These are phyloP conservation scores for Cyclotella cryptica DNA, from an alignment of 108 stramenopile genomes.

Conservation along the genomic window DNA sequence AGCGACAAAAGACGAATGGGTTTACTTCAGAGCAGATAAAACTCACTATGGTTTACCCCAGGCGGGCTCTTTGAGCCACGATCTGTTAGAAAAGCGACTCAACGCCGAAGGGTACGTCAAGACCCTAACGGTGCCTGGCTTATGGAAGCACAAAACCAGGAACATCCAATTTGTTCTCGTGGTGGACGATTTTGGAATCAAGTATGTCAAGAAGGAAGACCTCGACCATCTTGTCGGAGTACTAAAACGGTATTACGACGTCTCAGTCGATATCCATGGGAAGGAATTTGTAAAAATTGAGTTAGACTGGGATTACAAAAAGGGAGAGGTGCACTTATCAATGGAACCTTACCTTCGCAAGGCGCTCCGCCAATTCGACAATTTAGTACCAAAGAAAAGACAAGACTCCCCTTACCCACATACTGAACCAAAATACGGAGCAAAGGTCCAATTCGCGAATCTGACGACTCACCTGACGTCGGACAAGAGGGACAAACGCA, in stretches of 20 bases:
- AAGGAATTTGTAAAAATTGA: slow-evolving; percentile 40
- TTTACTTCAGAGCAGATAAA: slow-evolving; percentile 16
- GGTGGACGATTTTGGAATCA: slow-evolving; percentile 58
- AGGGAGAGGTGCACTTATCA: slow-evolving; percentile 47
- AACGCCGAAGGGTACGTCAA: slow-evolving; percentile 31
- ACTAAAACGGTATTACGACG: slow-evolving; percentile 30
- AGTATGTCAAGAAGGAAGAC: slow-evolving; percentile 26
- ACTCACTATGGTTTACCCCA: slow-evolving; percentile 1
- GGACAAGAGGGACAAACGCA: slow-evolving; percentile 22
- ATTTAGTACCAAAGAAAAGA: slow-evolving; percentile 35
- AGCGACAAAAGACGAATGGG: slow-evolving; percentile 8
- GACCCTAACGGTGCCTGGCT: slow-evolving; percentile 38
- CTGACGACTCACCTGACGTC: slow-evolving; percentile 22
- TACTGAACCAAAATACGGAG: slow-evolving; percentile 48
- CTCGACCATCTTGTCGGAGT: slow-evolving; percentile 41
- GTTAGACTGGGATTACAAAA: slow-evolving; percentile 56
- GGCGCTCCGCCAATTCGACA: slow-evolving; percentile 47
- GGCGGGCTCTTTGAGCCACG: slow-evolving; percentile 48
- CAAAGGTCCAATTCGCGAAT: slow-evolving; percentile 41
- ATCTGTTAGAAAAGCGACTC: slow-evolving; percentile 26
- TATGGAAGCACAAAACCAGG: slow-evolving; percentile 42
- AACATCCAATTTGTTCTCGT: slow-evolving; percentile 50
- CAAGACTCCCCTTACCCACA: slow-evolving; percentile 52
- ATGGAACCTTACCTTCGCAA: slow-evolving; percentile 61
- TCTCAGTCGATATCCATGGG: slow-evolving; percentile 22